phyloP scores from a whole-genome alignment of 2,329 filamentous ascomycete genomes.

The Cordyceps cicadae region DNA sequence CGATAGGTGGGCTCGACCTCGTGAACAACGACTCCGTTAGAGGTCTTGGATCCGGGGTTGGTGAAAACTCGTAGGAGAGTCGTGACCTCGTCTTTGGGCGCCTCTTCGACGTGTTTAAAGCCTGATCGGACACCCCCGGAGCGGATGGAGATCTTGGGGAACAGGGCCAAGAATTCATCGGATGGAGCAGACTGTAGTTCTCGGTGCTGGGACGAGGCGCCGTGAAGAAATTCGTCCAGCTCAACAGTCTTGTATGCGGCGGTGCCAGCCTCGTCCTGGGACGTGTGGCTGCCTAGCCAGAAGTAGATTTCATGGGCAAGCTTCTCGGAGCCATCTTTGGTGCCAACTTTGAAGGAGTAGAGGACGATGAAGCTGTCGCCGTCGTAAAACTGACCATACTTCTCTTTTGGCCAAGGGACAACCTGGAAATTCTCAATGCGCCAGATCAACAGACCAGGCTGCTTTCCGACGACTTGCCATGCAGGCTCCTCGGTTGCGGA shows the following conservation, averaged over 20 bases:
- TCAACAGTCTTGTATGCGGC: conserved; percentile 66
- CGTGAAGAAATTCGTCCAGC: conserved; percentile 57
- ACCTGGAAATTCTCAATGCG: conserved; percentile 61
- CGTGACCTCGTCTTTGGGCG: conserved; percentile 31
- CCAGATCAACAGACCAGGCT: conserved; percentile 52
- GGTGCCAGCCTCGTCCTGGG: conserved; percentile 60
- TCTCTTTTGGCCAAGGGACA: conserved; percentile 48
- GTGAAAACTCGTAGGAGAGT: conserved; percentile 57
- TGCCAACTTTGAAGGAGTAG: conserved; percentile 46
- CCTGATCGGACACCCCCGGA: conserved; percentile 54
- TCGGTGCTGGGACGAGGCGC: conserved; percentile 55
- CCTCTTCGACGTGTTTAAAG: conserved; percentile 53
- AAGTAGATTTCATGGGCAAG: conserved; percentile 60
- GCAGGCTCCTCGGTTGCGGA: conserved; percentile 58
- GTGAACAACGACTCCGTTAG: conserved; percentile 47
- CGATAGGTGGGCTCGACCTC: conserved; percentile 55
- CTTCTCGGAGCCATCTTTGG: conserved; percentile 32
- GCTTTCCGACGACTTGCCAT: conserved; percentile 50
- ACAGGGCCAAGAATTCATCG: conserved; percentile 51
- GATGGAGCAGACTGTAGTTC: conserved; percentile 54
- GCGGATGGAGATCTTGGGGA: conserved; percentile 52
- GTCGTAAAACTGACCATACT: conserved; percentile 54
- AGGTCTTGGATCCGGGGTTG: conserved; percentile 36
- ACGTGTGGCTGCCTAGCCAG: conserved; percentile 58
- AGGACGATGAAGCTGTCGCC: conserved; percentile 62